These are phyloP conservation scores for Priceomyces fermenticarens DNA, from an alignment of 805 yeast species.

Conservation along the genomic window DNA sequence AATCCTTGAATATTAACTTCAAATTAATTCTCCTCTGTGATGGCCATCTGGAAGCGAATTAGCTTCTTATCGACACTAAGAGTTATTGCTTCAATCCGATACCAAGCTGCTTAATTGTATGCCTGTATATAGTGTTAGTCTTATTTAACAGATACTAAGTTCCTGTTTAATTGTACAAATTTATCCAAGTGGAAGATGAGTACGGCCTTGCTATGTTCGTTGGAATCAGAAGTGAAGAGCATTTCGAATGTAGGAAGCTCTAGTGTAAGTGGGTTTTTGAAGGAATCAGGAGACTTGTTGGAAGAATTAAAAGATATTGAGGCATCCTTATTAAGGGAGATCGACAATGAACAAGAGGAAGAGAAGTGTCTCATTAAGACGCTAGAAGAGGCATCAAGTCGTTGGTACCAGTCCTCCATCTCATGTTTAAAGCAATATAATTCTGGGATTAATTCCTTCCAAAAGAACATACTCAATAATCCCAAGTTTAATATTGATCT, in stretches of 20 bases:
- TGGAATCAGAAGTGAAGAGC: constrained; percentile 24
- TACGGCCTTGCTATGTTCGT: constrained; percentile 20
- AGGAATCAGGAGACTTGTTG: constrained; percentile 21
- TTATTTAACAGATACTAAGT: no score
- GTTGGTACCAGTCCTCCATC: constrained; percentile 39
- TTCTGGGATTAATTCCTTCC: constrained; percentile 30
- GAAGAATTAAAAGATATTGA: constrained; percentile 22
- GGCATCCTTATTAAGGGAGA: constrained; percentile 15
- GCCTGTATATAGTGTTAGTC: no score
- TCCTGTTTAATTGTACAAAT: no score
- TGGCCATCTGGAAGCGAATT: no score
- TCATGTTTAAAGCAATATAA: constrained; percentile 31
- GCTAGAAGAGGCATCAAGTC: constrained; percentile 15
- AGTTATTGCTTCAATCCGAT: no score
- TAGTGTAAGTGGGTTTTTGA: constrained; percentile 15
- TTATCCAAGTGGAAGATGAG: constrained; percentile 3
- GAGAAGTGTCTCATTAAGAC: background rate
- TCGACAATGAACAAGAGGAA: constrained; percentile 8
- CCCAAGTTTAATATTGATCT: constrained; percentile 27
- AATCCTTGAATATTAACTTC: no score
- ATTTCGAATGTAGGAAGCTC: constrained; percentile 22
- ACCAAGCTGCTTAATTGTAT: no score
- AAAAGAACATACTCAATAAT: constrained; percentile 28
- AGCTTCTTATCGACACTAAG: no score
- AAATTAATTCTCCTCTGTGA: no score